Evolutionary conservation across 2,329 filamentous ascomycete genomes (phyloP).

Genomic region (Amauroascus verrucosus): DNA sequence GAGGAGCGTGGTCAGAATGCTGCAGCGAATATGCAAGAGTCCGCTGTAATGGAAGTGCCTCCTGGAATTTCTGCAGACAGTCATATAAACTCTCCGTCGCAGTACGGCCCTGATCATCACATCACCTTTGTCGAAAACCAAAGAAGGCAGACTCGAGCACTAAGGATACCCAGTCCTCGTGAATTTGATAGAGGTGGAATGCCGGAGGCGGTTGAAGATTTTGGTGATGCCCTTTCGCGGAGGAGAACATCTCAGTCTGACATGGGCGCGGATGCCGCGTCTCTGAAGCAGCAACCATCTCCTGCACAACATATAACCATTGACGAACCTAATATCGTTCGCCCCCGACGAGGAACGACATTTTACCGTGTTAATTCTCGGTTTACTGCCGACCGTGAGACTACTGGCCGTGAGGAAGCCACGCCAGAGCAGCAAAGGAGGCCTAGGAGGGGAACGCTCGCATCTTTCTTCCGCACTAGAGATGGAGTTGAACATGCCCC

Average conservation of each 20-base stretch:
- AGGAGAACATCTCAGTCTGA: constrained; percentile 21
- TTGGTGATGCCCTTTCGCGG: constrained; percentile 21
- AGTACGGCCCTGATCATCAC: constrained; percentile 59
- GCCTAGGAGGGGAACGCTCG: constrained; percentile 22
- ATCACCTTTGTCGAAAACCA: constrained; percentile 83
- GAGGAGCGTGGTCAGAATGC: background rate
- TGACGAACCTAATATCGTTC: constrained; percentile 36
- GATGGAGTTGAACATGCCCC: constrained; percentile 51
- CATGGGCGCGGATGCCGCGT: constrained; percentile 14
- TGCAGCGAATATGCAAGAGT: constrained; percentile 17
- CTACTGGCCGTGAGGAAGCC: constrained; percentile 21
- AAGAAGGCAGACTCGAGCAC: constrained; percentile 60
- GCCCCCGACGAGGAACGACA: constrained; percentile 27
- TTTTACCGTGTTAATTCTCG: constrained; percentile 33
- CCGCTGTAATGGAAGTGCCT: constrained; percentile 13
- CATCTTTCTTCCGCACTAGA: constrained; percentile 27
- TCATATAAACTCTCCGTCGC: constrained; percentile 44
- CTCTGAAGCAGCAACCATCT: constrained; percentile 21
- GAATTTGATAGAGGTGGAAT: constrained; percentile 76
- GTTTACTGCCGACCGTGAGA: constrained; percentile 25
- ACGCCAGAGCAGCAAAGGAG: constrained; percentile 17
- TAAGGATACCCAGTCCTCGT: constrained; percentile 83
- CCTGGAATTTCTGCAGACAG: constrained; percentile 43
- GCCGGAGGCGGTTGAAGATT: constrained; percentile 47
- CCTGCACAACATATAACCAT: constrained; percentile 38